Base-by-base conservation (phyloP, 208 protist genomes). In the Leptomonas pyrrhocoris region DNA sequence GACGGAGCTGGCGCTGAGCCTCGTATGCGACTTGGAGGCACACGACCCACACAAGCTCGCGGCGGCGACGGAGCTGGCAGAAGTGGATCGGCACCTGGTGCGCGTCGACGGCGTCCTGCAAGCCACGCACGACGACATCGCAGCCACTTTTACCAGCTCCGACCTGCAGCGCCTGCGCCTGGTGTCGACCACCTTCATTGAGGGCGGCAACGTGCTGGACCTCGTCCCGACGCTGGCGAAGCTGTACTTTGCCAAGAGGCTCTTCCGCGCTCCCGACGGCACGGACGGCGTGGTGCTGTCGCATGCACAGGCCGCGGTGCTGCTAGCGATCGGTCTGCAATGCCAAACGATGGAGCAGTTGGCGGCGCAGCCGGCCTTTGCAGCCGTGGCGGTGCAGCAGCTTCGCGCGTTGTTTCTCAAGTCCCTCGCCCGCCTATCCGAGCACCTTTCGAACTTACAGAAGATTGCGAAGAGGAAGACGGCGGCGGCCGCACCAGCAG, bases 141-240 rank as follows among this genome's bases (percentile, higher is more conserved):
- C 80, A 6, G 57, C 45, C 5, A 55, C 78, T 19, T 90, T 99
- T 61, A 91, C 86, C 16, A 31, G 62, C 0, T 94, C 88, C 40
- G 98, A 99, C 74, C 51, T 99, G 58, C 97, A 98, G 77, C 90
- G 98, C 0, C 86, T 99, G n/a, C 85, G 90, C 27, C 72, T 96
- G 5, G 99, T 97, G 61, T 79, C 95, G 11, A 91, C 83, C 11
- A 93, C 96, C 15, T 90, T 99, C 48, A 84, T 99, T 1, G 98
- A 99, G 74, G 77, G 88, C 34, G 98, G 98, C 60, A 94, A 99
- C 16, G 89, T 99, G 54, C 73, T 99, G 5, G 98, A 99, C 72
- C 77, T 99, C 2, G 42, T 99, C 8, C 98, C 98, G 11, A 36
- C 59, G 30, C 42, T 99, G 13, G 96, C 98, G 19, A 65, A 77